Conservation (phyloP, 805 yeast species). For the Diddensiella transvaalensis region DNA sequence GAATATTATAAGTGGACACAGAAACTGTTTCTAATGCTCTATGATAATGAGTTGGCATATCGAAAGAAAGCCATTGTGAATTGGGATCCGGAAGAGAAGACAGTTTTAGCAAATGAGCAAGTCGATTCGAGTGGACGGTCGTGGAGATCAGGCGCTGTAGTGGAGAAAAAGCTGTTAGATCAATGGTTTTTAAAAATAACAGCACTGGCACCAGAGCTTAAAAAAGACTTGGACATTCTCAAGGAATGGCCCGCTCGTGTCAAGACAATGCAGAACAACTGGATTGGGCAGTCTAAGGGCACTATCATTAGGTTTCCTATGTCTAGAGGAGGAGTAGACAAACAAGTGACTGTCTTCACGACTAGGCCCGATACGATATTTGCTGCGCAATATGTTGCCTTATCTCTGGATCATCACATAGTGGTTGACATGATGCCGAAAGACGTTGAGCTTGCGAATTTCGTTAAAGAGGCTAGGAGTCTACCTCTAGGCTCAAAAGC, state of each 20-base stretch:
- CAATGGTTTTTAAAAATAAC: conserved; percentile 97
- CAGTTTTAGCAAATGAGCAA: conserved; percentile 95
- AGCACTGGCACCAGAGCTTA: conserved; percentile 64
- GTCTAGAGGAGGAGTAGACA: conserved; percentile 23
- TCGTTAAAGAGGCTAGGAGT: conserved; percentile 36
- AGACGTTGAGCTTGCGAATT: conserved; percentile 43
- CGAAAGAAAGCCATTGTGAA: conserved; percentile 83
- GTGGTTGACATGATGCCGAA: conserved; percentile 38
- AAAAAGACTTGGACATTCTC: conserved; percentile 58
- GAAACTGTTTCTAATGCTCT: conserved; percentile 68
- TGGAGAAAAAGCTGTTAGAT: conserved; percentile 72
- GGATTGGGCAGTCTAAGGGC: conserved; percentile 91
- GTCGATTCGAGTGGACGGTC: conserved; percentile 87
- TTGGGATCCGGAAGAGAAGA: conserved; percentile 96
- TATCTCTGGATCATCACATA: conserved; percentile 69
- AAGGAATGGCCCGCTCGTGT: conserved; percentile 86
- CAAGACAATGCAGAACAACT: conserved; percentile 82
- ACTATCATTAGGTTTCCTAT: conserved; percentile 56
- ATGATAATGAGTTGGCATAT: conserved; percentile 78
- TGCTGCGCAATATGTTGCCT: conserved; percentile 78
- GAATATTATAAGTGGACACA: conserved; percentile 94
- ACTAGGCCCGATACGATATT: conserved; percentile 87
- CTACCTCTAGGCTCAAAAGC: conserved; percentile 46
- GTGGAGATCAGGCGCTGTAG: conserved; percentile 96
- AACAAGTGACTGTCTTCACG: conserved; percentile 62